Evolutionary conservation across 2,329 filamentous ascomycete species (phyloP).

Genomic region (Hypomyces rosellus): DNA sequence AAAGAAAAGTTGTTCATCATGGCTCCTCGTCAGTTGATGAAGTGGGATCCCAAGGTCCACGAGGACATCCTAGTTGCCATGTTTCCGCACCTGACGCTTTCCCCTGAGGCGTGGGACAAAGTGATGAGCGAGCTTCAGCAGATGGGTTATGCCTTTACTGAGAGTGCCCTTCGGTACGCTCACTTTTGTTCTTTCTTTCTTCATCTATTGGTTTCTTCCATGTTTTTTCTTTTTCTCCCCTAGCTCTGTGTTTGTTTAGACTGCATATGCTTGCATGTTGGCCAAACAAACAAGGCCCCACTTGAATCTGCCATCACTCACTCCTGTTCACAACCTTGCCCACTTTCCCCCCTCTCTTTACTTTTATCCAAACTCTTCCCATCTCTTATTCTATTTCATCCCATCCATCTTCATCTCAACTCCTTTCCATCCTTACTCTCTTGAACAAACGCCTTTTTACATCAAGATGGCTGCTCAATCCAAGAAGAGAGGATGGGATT

Average conservation of each 20-base stretch:
- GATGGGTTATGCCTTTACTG: slow-evolving; percentile 35
- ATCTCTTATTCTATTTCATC: not conserved
- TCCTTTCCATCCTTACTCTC: not conserved
- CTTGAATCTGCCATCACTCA: no score
- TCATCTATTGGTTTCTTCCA: slow-evolving; percentile 1
- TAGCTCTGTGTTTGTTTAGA: no score
- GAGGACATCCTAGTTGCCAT: slow-evolving; percentile 38
- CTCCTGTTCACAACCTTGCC: no score
- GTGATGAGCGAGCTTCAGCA: slow-evolving; percentile 31
- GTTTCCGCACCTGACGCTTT: slow-evolving; percentile 30
- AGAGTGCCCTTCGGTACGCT: slow-evolving; percentile 35
- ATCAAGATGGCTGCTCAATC: slow-evolving; percentile 3
- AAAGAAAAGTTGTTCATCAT: slow-evolving; percentile 13
- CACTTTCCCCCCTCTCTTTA: not conserved
- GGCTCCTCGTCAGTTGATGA: slow-evolving; percentile 26
- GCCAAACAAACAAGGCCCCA: no score
- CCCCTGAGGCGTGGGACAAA: slow-evolving; percentile 25
- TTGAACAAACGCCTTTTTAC: not conserved
- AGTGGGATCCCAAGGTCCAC: slow-evolving; percentile 38
- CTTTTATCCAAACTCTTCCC: not conserved
- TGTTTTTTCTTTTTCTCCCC: not conserved
- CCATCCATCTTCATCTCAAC: slow-evolving; percentile 6
- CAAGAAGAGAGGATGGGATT: slow-evolving; percentile 30
- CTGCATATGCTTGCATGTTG: no score
- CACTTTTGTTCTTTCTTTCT: slow-evolving; percentile 5